Evolutionary conservation across 257 asterid genomes (phyloP).

Genomic region (Apocynum venetum): DNA sequence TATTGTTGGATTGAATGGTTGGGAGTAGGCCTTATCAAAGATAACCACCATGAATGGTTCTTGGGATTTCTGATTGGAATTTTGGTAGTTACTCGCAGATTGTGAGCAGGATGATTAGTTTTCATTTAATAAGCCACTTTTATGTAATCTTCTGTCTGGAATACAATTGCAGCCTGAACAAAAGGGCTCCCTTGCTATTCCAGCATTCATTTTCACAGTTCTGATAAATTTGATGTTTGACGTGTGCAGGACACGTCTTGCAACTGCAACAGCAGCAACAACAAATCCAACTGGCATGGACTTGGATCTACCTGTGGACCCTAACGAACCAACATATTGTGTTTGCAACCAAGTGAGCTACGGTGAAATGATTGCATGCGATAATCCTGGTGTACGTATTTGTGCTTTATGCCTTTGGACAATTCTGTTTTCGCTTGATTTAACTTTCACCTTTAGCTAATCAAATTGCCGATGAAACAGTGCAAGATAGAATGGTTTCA

Average conservation of each 20-base stretch:
- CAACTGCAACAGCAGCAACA: conserved; percentile 46
- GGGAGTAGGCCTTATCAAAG: neutral
- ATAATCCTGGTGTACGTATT: conserved; percentile 72
- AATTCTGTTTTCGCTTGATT: neutral
- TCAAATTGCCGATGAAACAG: conserved; percentile 33
- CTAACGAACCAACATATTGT: conserved; percentile 96
- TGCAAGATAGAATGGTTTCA: conserved; percentile 99
- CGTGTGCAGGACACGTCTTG: conserved; percentile 68
- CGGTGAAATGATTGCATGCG: conserved; percentile 99
- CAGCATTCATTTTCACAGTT: neutral
- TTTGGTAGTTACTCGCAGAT: neutral
- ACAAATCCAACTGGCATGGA: conserved; percentile 65
- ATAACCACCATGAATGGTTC: neutral
- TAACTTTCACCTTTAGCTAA: conserved; percentile 5
- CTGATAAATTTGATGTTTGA: neutral
- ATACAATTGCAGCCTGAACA: neutral
- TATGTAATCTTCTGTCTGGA: too few species aligned
- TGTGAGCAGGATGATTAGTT: neutral
- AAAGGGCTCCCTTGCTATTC: conserved; percentile 5
- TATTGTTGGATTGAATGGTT: neutral
- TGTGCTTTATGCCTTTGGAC: neutral
- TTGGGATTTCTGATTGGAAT: neutral
- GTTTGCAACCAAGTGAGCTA: conserved; percentile 98
- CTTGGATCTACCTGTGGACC: conserved; percentile 90
- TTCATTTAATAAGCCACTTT: neutral